phyloP scores from a whole-genome alignment of 768 basidiomycete genomes.

The Mycena capillaripes region DNA sequence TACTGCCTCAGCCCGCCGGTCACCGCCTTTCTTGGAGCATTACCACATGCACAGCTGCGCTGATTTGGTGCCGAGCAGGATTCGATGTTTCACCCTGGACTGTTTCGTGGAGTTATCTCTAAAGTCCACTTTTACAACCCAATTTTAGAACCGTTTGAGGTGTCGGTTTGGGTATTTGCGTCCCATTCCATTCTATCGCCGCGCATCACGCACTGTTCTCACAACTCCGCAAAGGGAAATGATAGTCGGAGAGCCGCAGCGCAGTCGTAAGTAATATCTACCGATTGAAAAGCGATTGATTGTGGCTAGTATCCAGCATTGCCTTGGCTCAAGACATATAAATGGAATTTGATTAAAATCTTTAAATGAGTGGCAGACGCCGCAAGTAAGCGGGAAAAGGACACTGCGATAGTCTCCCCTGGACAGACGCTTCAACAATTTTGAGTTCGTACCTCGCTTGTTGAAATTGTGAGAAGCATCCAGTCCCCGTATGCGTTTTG shows the following conservation, averaged over 20 bases:
- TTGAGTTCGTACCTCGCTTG: too few species aligned
- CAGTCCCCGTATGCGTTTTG: neutral
- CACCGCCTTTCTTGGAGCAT: conserved; percentile 1
- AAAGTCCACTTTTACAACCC: conserved; percentile 10
- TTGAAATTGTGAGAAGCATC: neutral
- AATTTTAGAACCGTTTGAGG: too few species aligned
- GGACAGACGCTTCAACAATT: too few species aligned
- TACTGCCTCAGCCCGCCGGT: too few species aligned
- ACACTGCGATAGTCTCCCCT: neutral
- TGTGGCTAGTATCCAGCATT: too few species aligned
- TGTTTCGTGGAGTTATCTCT: conserved; percentile 10
- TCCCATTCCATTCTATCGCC: conserved; percentile 8
- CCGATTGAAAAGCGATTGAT: too few species aligned
- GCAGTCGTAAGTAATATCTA: too few species aligned
- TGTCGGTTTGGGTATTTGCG: conserved; percentile 3
- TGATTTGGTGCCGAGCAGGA: conserved; percentile 6
- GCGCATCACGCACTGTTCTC: conserved; percentile 5
- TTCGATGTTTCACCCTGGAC: neutral
- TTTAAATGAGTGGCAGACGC: conserved; percentile 1
- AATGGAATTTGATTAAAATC: neutral
- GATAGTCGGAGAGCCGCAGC: conserved; percentile 8
- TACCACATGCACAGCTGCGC: conserved; percentile 8
- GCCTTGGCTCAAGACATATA: neutral
- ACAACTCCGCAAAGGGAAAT: conserved; percentile 1
- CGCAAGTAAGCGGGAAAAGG: neutral